Evolutionary conservation across 2,329 filamentous ascomycete species (phyloP).

Genomic region (Catunica adiposa): DNA sequence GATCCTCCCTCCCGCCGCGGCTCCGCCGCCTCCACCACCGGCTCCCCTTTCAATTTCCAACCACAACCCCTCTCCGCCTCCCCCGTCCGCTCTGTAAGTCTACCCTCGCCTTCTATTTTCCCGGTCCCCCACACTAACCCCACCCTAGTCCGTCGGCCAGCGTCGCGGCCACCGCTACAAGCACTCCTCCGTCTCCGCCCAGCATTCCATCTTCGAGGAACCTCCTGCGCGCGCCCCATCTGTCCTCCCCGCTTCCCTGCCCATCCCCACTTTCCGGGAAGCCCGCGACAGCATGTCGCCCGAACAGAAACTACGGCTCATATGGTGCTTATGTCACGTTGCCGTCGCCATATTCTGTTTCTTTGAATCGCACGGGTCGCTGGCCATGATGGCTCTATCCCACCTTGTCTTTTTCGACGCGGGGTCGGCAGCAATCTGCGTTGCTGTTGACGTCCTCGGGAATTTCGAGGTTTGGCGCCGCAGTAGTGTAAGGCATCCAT

Average conservation of each 20-base stretch:
- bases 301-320: conserved; percentile 66
- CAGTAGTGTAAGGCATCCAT: conserved; percentile 82
- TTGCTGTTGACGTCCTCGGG: conserved; percentile 77
- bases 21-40: background rate
- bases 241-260: conserved; percentile 77
- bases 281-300: conserved; percentile 78
- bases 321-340: conserved; percentile 83
- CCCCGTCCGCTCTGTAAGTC: conserved; percentile 58
- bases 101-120: background rate
- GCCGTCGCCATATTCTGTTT: conserved; percentile 70
- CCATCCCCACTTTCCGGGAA: conserved; percentile 76
- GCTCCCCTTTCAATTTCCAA: conserved; percentile 86
- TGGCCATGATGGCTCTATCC: conserved; percentile 81
- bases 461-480: conserved; percentile 98
- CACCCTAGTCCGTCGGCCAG: conserved; percentile 65
- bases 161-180: conserved; percentile 95
- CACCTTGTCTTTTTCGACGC: conserved; percentile 94
- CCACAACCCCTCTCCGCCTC: conserved; percentile 60
- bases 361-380: conserved; percentile 67
- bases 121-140: background rate
- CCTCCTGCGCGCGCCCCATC: conserved; percentile 72
- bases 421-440: conserved; percentile 77
- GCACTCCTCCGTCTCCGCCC: conserved; percentile 75
- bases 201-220: conserved; percentile 91
- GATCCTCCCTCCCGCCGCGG: background rate